These are phyloP conservation scores for Ceratobasidium sp. DNA, from an alignment of 1,284 basidiomycete genomes.

Conservation along the genomic window DNA sequence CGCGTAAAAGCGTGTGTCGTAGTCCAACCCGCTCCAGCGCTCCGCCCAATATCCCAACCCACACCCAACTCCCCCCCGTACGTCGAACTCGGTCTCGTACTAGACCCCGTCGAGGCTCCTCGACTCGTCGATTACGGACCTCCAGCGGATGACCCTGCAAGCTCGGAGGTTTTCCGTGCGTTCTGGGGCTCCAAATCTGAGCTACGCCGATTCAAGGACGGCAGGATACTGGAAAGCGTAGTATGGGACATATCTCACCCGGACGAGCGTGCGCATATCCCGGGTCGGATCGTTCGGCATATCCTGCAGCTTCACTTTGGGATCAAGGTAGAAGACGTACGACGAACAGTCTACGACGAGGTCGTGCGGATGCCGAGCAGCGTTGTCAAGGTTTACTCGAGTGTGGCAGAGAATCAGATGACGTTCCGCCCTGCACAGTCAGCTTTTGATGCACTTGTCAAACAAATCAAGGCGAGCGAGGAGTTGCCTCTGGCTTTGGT, in stretches of 20 bases:
- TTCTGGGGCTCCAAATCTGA: constrained; percentile 96
- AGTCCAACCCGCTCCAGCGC: constrained; percentile 50
- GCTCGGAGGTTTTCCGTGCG: constrained; percentile 72
- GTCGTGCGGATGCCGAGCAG: constrained; percentile 70
- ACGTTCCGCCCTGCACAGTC: constrained; percentile 63
- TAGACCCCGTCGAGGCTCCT: constrained; percentile 76
- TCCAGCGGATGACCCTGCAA: constrained; percentile 63
- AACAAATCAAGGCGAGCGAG: constrained; percentile 80
- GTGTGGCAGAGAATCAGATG: constrained; percentile 19
- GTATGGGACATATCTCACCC: constrained; percentile 83
- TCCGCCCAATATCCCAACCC: constrained; percentile 25
- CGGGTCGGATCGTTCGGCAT: constrained; percentile 77
- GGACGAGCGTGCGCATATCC: constrained; percentile 86
- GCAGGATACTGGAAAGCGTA: constrained; percentile 90
- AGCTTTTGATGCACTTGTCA: constrained; percentile 85
- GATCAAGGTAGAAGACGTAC: constrained; percentile 63
- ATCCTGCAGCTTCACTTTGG: constrained; percentile 82
- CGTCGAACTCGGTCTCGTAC: constrained; percentile 75
- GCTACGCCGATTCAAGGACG: constrained; percentile 96
- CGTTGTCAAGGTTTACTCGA: constrained; percentile 40
- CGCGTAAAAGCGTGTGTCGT: constrained; percentile 72
- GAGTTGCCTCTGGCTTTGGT: constrained; percentile 81
- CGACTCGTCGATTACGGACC: constrained; percentile 92
- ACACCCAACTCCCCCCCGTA: constrained; percentile 54
- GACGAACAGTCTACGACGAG: constrained; percentile 67